Evolutionary conservation across 768 basidiomycete genomes (phyloP), one percentile per base, ranked within the genome.

Genomic region (Obba rivulosa): DNA sequence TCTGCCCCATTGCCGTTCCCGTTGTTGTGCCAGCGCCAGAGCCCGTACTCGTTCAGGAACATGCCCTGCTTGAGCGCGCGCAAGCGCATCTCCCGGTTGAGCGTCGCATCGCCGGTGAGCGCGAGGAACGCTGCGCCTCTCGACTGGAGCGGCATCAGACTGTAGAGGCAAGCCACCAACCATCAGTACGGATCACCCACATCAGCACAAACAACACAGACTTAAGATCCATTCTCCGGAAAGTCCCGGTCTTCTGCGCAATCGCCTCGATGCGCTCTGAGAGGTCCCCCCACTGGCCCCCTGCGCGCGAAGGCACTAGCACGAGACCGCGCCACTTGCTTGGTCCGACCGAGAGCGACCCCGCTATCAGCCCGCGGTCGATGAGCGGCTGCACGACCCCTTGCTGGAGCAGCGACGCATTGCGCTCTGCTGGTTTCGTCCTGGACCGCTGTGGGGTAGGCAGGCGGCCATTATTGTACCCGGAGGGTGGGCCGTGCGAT

Each of bases 31-130:
- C 80, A 83, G 43, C 64, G 69, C 85, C 85, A 87, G 3, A 87
- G 65, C 11, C 85, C 85, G 52, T 70, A 77, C 54, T 81, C 79
- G 54, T 83, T 76, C 23, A 87, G 68, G 28, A 73, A 66, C 57
- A 83, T 55, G 14, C 75, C 77, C 2, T 69, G 56, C 38, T 64
- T 66, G 5, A 56, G 45, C 0, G 85, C 85, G 34, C 67, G 65
- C 18, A 54, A 58, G 25, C 69, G 69, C 2, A 78, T 50, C 36
- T 73, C 64, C 42, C 66, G 63, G 36, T 66, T 62, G 58, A 83
- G 82, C 21, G 70, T 68, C 0, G 41, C 36, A 57, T 84, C 81
- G 8, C 84, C 85, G 2, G 84, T 87, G 18, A 77, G 56, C 11
- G 69, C 55, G 28, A 87, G 64, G 22, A 77, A 63, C 0, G 79